Percentiles rank a stretch among this genome's conserved stretches.
Evolutionary conservation across 805 yeast genomes (phyloP).

Genomic region (Yamadazyma paraphyllophila): DNA sequence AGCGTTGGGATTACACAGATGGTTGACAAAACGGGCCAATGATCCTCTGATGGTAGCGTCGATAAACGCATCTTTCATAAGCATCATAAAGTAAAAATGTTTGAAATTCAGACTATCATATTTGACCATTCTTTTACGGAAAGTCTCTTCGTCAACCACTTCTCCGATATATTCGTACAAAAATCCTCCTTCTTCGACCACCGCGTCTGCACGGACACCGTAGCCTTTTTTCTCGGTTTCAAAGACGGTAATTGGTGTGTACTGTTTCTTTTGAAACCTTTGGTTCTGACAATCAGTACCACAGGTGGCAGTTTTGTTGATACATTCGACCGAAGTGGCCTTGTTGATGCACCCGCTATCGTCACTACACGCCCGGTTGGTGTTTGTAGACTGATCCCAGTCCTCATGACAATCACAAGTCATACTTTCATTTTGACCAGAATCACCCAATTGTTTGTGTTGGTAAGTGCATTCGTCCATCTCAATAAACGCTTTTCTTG

Average conservation of each 20-base stretch:
- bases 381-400: constrained; percentile 35
- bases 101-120: constrained; percentile 68
- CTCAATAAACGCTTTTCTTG: constrained; percentile 53
- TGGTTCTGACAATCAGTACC: constrained; percentile 83
- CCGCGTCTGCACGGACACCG: constrained; percentile 73
- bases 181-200: constrained; percentile 62
- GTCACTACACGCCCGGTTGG: constrained; percentile 73
- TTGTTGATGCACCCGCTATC: constrained; percentile 90
- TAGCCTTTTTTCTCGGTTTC: constrained; percentile 83
- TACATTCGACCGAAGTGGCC: constrained; percentile 89
- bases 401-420: constrained; percentile 81
- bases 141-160: constrained; percentile 78
- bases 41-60: constrained; percentile 93
- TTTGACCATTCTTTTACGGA: constrained; percentile 67
- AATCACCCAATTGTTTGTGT: constrained; percentile 58
- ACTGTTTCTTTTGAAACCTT: constrained; percentile 75
- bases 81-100: constrained; percentile 95
- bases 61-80: constrained; percentile 86
- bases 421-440: constrained; percentile 81
- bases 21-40: constrained; percentile 89
- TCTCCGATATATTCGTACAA: constrained; percentile 94
- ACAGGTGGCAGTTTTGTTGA: constrained; percentile 63
- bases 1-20: constrained; percentile 93
- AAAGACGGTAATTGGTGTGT: constrained; percentile 77
- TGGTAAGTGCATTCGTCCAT: constrained; percentile 63